A percentile compares a stretch with the other conserved stretches of the same genome.
Conservation (phyloP, 495 filamentous ascomycete genomes). For the Astrocystis sublimbata region DNA sequence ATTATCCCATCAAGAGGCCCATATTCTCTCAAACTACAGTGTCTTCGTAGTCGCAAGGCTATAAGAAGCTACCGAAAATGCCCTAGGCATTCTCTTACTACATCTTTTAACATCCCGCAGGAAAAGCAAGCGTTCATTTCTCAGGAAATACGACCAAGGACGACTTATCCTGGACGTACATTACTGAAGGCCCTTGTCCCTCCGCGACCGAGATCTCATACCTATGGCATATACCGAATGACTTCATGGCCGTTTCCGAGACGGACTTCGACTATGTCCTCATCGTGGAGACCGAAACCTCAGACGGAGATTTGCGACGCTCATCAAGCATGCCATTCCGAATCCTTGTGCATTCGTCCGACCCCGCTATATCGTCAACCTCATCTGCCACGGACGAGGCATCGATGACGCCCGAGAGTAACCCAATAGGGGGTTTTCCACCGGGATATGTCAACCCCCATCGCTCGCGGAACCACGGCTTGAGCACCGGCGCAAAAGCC, state of each 20-base stretch:
- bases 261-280: slow-evolving; percentile 1
- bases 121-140: background rate
- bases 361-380: background rate
- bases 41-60: background rate
- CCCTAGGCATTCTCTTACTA: background rate
- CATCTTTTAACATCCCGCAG: background rate
- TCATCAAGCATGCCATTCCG: background rate
- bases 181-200: background rate
- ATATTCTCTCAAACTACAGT: background rate
- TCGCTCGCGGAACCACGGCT: background rate
- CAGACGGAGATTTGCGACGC: background rate
- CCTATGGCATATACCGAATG: background rate
- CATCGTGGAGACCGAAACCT: background rate
- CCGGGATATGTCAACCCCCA: no score
- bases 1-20: background rate
- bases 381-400: background rate
- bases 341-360: background rate
- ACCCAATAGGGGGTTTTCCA: no score
- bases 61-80: no score
- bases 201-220: slow-evolving; percentile 6
- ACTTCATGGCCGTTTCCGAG: background rate
- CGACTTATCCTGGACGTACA: background rate
- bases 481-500: background rate
- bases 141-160: background rate
- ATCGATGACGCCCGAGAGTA: background rate